Percentiles rank a stretch among this genome's conserved stretches.
Evolutionary conservation across 441 rosid genomes (phyloP).

Genomic region (Pelargonium exstipulatum): DNA sequence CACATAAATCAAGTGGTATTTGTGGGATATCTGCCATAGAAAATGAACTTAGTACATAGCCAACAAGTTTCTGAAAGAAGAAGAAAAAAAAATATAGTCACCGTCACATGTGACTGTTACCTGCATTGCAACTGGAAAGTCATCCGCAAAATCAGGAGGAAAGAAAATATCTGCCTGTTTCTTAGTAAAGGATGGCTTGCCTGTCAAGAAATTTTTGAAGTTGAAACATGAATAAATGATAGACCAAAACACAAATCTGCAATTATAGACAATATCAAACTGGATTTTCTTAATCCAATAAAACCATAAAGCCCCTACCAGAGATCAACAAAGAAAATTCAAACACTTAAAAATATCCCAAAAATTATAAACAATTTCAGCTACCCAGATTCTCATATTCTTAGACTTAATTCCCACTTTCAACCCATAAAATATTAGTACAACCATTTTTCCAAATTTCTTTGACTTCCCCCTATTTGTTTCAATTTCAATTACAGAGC

Average conservation of each 20-base stretch:
- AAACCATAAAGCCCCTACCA: neutral
- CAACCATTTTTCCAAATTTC: neutral
- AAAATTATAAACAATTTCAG: too few species aligned
- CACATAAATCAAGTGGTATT: slow-evolving; percentile 79
- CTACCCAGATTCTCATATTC: too few species aligned
- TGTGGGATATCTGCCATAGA: slow-evolving; percentile 88
- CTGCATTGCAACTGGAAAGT: slow-evolving; percentile 99
- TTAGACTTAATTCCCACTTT: too few species aligned
- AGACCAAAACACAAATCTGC: neutral
- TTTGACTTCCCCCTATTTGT: neutral
- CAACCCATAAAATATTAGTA: neutral
- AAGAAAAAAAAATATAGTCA: neutral
- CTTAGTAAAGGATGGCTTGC: slow-evolving; percentile 89
- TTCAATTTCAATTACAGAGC: neutral
- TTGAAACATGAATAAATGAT: neutral
- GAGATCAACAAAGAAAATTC: too few species aligned
- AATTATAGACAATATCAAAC: neutral
- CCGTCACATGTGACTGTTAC: slow-evolving; percentile 30
- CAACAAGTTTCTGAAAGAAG: slow-evolving; percentile 16
- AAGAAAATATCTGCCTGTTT: slow-evolving; percentile 98
- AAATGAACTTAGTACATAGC: slow-evolving; percentile 22
- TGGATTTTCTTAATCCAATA: neutral
- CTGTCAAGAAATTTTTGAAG: slow-evolving; percentile 31
- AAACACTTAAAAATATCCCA: too few species aligned
- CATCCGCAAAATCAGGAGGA: slow-evolving; percentile 99